A percentile compares a stretch with the other conserved stretches of the same genome.
Conservation (phyloP, 208 protist species). For the Tritrichomonas foetus region DNA sequence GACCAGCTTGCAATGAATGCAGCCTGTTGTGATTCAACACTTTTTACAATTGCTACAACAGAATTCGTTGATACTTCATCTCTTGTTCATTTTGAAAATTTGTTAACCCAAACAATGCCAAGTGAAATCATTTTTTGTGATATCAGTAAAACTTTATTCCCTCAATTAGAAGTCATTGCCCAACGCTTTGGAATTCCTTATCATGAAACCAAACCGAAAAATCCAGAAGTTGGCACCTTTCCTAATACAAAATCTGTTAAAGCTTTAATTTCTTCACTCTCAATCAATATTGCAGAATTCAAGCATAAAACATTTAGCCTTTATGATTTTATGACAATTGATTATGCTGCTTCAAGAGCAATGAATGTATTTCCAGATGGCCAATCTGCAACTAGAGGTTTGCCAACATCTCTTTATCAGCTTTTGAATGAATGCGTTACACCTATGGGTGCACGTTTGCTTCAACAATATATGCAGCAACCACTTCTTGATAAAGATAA, state of each 20-base stretch:
- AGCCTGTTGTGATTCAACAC: neutral
- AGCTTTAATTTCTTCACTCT: neutral
- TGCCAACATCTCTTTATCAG: neutral
- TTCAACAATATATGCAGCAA: neutral
- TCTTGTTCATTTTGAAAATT: neutral
- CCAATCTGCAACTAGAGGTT: neutral
- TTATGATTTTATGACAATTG: neutral
- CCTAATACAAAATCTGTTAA: neutral
- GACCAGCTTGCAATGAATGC: neutral
- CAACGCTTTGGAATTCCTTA: neutral
- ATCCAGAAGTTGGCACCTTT: neutral
- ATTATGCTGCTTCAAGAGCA: neutral
- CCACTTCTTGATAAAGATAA: neutral
- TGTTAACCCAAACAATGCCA: conserved; percentile 33
- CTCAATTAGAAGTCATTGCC: neutral
- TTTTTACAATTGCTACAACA: conserved; percentile 23
- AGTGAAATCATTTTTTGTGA: neutral
- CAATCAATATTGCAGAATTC: neutral
- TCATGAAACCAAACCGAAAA: neutral
- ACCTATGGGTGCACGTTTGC: conserved; percentile 1
- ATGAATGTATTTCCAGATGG: neutral
- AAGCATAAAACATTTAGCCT: neutral
- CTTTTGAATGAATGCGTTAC: neutral
- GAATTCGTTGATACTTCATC: neutral
- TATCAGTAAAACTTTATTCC: neutral